Conservation (phyloP, 2,329 filamentous ascomycete species). For the Penicillium brevicompactum region DNA sequence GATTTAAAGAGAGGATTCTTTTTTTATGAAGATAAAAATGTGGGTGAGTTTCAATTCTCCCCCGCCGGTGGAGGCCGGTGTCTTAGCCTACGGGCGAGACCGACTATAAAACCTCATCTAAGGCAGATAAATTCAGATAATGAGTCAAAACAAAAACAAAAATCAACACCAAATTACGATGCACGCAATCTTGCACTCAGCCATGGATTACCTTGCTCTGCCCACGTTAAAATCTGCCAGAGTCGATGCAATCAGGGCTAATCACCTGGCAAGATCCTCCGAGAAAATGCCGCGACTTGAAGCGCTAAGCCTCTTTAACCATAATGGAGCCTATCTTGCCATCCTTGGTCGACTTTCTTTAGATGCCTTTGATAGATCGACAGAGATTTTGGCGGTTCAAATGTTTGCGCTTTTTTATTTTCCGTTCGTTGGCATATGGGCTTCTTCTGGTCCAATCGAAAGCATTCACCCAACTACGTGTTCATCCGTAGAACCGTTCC, state of each 20-base stretch:
- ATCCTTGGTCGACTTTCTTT: not conserved
- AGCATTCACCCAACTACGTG: too few species aligned
- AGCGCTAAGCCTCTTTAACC: not conserved
- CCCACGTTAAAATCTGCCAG: not conserved
- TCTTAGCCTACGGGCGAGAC: not conserved
- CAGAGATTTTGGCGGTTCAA: not conserved
- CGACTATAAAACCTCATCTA: not conserved
- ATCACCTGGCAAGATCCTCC: not conserved
- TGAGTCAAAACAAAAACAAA: not conserved
- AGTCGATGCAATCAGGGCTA: not conserved
- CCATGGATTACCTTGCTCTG: too few species aligned
- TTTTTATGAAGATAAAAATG: not conserved
- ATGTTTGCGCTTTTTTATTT: too few species aligned
- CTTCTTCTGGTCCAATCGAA: too few species aligned
- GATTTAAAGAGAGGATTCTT: not conserved
- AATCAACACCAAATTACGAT: not conserved
- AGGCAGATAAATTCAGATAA: not conserved
- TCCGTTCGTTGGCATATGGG: too few species aligned
- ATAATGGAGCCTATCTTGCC: not conserved
- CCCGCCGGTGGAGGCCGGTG: not conserved
- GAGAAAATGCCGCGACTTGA: not conserved
- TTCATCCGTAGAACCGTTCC: too few species aligned
- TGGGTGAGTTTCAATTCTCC: slow-evolving; percentile 8
- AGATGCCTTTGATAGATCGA: not conserved
- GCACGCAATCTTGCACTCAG: too few species aligned